A percentile compares a stretch with the other conserved stretches of the same genome.
These are phyloP conservation scores for Verticillium nonalfalfae DNA, from an alignment of 2,329 filamentous ascomycete genomes.

Conservation along the genomic window DNA sequence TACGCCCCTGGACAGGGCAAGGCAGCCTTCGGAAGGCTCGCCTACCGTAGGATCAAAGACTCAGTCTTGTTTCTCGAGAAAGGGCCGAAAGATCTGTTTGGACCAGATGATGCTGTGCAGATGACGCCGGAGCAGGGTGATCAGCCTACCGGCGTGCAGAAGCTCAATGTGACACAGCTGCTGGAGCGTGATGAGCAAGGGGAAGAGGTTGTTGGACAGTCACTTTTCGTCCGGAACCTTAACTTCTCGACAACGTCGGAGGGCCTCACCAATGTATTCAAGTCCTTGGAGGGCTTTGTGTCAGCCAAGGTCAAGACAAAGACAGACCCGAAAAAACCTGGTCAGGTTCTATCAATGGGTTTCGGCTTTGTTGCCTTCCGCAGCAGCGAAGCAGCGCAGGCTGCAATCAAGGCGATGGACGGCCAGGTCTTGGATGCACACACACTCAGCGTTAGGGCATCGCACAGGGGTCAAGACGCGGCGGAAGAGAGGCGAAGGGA, in stretches of 20 bases:
- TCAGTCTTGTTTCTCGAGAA: slow-evolving; percentile 91
- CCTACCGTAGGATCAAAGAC: slow-evolving; percentile 86
- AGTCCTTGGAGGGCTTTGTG: slow-evolving; percentile 78
- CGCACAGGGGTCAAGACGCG: slow-evolving; percentile 80
- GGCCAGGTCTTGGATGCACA: slow-evolving; percentile 83
- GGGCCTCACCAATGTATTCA: slow-evolving; percentile 70
- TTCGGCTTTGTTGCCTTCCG: slow-evolving; percentile 93
- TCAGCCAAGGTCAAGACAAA: slow-evolving; percentile 91
- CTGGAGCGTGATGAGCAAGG: slow-evolving; percentile 52
- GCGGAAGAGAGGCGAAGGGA: slow-evolving; percentile 80
- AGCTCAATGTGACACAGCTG: slow-evolving; percentile 63
- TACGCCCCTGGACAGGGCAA: slow-evolving; percentile 75
- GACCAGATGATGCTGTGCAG: slow-evolving; percentile 16
- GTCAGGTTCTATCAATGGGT: slow-evolving; percentile 88
- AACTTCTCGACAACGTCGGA: slow-evolving; percentile 84
- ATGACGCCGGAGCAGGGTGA: slow-evolving; percentile 22
- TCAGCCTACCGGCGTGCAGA: slow-evolving; percentile 41
- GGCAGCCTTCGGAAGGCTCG: slow-evolving; percentile 74
- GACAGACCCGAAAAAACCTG: slow-evolving; percentile 82
- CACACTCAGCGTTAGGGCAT: slow-evolving; percentile 76
- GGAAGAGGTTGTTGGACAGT: slow-evolving; percentile 61
- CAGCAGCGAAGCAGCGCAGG: slow-evolving; percentile 69
- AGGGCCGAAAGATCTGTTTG: slow-evolving; percentile 78
- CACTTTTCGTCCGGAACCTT: slow-evolving; percentile 88
- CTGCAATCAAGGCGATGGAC: slow-evolving; percentile 80